Percentiles rank a stretch among this genome's conserved stretches.
phyloP scores from a whole-genome alignment of 2,329 filamentous ascomycete genomes.

The Helotiales sp. region DNA sequence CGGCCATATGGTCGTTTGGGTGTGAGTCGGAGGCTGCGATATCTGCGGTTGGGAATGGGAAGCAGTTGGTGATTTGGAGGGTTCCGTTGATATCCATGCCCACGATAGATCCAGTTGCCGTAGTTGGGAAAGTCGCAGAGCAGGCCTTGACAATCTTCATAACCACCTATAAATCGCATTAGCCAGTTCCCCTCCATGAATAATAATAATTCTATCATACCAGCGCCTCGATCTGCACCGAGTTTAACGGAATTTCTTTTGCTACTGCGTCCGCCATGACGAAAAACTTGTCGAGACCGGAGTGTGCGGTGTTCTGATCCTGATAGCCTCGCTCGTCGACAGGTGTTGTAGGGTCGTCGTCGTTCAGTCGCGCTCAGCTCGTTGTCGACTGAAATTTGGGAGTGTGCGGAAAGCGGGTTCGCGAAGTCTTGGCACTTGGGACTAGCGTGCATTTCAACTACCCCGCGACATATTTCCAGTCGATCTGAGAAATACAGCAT shows the following conservation, averaged over 20 bases:
- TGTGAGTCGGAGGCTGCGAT: conserved; percentile 69
- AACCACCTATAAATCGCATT: conserved; percentile 67
- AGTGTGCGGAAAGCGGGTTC: conserved; percentile 1
- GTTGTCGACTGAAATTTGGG: conserved; percentile 5
- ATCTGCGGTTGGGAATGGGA: conserved; percentile 89
- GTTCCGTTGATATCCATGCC: conserved; percentile 86
- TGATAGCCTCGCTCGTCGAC: neutral
- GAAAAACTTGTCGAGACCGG: conserved; percentile 19
- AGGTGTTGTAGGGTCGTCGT: neutral
- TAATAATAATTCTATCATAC: conserved; percentile 60
- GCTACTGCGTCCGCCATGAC: conserved; percentile 61
- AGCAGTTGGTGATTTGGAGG: conserved; percentile 92
- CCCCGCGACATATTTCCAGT: neutral
- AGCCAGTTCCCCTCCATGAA: conserved; percentile 36
- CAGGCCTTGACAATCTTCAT: conserved; percentile 99
- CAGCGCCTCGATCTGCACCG: conserved; percentile 93
- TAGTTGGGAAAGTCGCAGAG: conserved; percentile 84
- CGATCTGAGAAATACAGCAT: neutral
- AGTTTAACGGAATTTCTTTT: conserved; percentile 76
- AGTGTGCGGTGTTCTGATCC: neutral
- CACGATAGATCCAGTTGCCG: conserved; percentile 86
- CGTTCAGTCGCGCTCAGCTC: neutral
- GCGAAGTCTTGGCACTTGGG: neutral
- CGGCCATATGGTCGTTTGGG: conserved; percentile 68
- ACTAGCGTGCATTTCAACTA: neutral